Evolutionary conservation across 805 yeast species (phyloP), one percentile per base, ranked within the genome.

Genomic region (Babjeviella inositovora): DNA sequence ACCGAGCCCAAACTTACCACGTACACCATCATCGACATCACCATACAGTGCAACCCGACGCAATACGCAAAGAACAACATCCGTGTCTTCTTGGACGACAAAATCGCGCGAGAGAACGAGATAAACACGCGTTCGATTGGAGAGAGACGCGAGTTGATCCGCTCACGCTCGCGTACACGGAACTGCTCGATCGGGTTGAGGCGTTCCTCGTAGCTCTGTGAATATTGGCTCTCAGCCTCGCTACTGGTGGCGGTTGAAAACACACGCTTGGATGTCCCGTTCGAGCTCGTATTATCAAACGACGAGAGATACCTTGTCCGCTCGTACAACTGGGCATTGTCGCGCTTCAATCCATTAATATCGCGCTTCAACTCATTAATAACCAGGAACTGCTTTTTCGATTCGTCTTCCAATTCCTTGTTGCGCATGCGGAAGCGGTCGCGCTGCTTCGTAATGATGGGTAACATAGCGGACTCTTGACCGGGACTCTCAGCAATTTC

Each of bases 361-460:
- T 81, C 82, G 24, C 74, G 47, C 29, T 70, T 70, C 32, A 81
- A 52, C 27, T 74, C 79, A 18, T 53, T 58, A 14, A 74, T 57
- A 18, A 58, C 55, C 11, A 50, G 42, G 24, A 56, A 56, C 31
- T 64, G 69, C 32, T 64, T 66, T 42, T 77, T 70, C 18, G 73
- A 38, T 36, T 82, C 93, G 26, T 76, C 76, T 43, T 87, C 97
- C 25, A 90, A 58, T 41, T 81, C 94, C 27, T 64, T 66, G 38
- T 76, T 81, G 25, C 82, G 62, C n/a, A 67, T 62, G 37, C 92
- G 70, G 56, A 85, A 84, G 31, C 98, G 57, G 45, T 87, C 98
- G 43, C 98, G 70, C 51, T 87, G 98, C 40, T 87, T 85, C 8
- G 95, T 84, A 14, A 90, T 69, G 25, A 87, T 82, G 1, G 93